These are phyloP conservation scores for Pugionium dolabratum DNA, from an alignment of 345 rosid species.

Conservation along the genomic window DNA sequence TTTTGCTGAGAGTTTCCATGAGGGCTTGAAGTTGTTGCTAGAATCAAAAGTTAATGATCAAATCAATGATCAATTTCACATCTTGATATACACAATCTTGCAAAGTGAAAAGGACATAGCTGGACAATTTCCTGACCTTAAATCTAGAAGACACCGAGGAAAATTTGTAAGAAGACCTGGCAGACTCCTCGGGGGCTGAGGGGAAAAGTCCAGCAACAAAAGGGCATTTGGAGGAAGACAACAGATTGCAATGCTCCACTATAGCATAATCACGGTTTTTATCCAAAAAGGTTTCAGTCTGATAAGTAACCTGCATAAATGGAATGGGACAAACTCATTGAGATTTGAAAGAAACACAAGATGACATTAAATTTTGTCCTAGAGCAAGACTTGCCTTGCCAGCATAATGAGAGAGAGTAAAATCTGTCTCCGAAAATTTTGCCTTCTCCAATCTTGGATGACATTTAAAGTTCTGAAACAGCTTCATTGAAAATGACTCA, in stretches of 20 bases:
- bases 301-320: conserved; percentile 79
- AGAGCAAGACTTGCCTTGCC: conserved; percentile 77
- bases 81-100: conserved; percentile 23
- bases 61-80: conserved; percentile 7
- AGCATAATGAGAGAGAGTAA: conserved; percentile 91
- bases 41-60: conserved; percentile 30
- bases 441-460: conserved; percentile 82
- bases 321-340: conserved; percentile 21
- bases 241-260: conserved; percentile 87
- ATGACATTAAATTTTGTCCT: conserved; percentile 23
- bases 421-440: conserved; percentile 95
- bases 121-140: conserved; percentile 56
- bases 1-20: conserved; percentile 89
- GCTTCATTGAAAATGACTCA: conserved; percentile 78
- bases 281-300: conserved; percentile 81
- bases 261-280: conserved; percentile 97
- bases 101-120: conserved; percentile 14
- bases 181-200: conserved; percentile 60
- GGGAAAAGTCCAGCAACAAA: conserved; percentile 86
- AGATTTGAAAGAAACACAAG: conserved; percentile 25
- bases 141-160: conserved; percentile 96
- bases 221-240: conserved; percentile 83
- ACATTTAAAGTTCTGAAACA: conserved; percentile 68
- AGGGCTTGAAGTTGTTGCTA: conserved; percentile 99
- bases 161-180: conserved; percentile 94